Evolutionary conservation across 2,329 filamentous ascomycete species (phyloP).

Genomic region (Fusarium multiceps): DNA sequence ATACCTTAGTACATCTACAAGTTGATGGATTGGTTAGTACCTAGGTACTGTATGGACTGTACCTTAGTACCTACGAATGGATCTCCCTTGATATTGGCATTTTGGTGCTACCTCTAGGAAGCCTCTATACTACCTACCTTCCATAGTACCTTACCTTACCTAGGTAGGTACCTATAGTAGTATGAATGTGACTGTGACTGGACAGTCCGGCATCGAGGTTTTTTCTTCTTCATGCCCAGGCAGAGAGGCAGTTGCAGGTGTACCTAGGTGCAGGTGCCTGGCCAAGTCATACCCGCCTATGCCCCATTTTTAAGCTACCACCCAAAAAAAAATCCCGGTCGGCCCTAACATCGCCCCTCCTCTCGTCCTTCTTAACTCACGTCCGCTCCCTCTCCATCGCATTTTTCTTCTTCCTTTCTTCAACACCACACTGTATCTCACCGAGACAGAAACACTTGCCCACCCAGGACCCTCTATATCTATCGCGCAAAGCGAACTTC

Average conservation of each 20-base stretch:
- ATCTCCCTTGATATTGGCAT: background rate
- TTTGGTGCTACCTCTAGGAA: background rate
- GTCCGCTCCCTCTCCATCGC: conserved; percentile 32
- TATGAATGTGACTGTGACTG: background rate
- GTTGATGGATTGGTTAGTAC: too few relatives aligned
- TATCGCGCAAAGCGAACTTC: conserved; percentile 40
- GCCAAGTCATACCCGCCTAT: conserved; percentile 12
- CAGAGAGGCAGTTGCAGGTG: background rate
- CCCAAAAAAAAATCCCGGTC: conserved; percentile 40
- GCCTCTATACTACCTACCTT: too few relatives aligned
- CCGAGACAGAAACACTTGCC: conserved; percentile 41
- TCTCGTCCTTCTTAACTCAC: conserved; percentile 38
- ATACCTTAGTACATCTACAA: background rate
- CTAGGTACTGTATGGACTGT: too few relatives aligned
- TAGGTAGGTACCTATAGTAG: background rate
- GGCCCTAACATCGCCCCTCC: conserved; percentile 46
- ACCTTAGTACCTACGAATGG: background rate
- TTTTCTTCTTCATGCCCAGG: background rate
- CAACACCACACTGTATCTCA: conserved; percentile 43
- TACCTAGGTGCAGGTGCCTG: background rate
- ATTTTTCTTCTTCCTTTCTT: conserved; percentile 33
- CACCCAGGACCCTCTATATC: conserved; percentile 23
- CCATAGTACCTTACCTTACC: too few relatives aligned
- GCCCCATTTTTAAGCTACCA: conserved; percentile 39
- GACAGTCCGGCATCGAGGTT: background rate